A percentile compares a stretch with the other conserved stretches of the same genome.
phyloP scores from a whole-genome alignment of 129 eudicot species.

The Lactuca sativa region DNA sequence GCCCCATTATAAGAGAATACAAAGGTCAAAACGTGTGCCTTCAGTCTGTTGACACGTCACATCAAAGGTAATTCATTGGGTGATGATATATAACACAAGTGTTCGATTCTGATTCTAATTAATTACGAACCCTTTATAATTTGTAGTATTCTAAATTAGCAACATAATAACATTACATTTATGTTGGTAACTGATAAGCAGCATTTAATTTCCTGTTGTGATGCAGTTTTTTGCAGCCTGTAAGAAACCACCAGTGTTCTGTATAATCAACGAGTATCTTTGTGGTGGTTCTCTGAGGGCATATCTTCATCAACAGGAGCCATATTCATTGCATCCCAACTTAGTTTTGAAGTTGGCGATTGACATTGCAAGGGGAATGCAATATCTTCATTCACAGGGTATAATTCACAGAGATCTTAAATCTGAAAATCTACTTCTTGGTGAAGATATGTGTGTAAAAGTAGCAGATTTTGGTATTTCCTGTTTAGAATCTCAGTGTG shows the following conservation, averaged over 20 bases:
- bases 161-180: neutral
- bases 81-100: constrained; percentile 10
- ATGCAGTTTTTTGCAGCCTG: constrained; percentile 94
- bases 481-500: constrained; percentile 88
- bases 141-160: neutral
- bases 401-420: constrained; percentile 92
- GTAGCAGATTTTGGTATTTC: constrained; percentile 99
- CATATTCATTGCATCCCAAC: constrained; percentile 72
- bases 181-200: neutral
- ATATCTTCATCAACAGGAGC: constrained; percentile 90
- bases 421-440: constrained; percentile 86
- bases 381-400: constrained; percentile 88
- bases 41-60: constrained; percentile 11
- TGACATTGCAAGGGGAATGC: constrained; percentile 93
- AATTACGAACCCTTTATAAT: neutral
- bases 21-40: constrained; percentile 4
- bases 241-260: constrained; percentile 90
- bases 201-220: constrained; percentile 5
- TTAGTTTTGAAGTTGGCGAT: constrained; percentile 74
- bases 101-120: neutral
- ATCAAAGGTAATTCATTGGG: constrained; percentile 21
- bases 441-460: constrained; percentile 82
- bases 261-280: constrained; percentile 91
- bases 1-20: constrained; percentile 20
- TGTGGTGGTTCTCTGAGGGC: constrained; percentile 88